A percentile compares a stretch with the other conserved stretches of the same genome.
Conservation (phyloP, 225 moss, liverwort and hornwort genomes). For the Lunularia cruciata region DNA sequence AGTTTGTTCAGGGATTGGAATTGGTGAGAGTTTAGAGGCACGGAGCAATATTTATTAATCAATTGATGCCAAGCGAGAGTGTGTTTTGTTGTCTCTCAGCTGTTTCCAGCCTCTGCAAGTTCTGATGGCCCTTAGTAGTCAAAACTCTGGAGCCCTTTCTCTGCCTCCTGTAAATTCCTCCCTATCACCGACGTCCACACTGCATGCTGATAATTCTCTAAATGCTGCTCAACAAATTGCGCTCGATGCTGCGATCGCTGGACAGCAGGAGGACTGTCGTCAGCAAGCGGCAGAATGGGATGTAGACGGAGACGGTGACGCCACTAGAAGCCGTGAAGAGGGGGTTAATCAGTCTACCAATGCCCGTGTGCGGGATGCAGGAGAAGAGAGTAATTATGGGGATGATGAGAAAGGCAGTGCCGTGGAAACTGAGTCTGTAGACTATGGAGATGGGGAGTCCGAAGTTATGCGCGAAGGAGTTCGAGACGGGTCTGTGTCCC, state of each 20-base stretch:
- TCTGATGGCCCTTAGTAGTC: constrained; percentile 9
- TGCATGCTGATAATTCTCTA: background rate
- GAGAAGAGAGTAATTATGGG: constrained; percentile 5
- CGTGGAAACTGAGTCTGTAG: background rate
- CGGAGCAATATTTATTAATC: background rate
- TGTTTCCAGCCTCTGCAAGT: background rate
- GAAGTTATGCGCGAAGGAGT: background rate
- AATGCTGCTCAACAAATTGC: constrained; percentile 8
- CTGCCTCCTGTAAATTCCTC: background rate
- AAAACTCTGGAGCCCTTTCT: background rate
- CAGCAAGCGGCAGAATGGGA: constrained; percentile 3
- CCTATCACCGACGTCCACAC: background rate
- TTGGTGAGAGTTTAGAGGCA: background rate
- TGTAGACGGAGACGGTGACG: background rate
- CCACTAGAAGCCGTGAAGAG: background rate
- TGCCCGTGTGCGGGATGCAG: constrained; percentile 1
- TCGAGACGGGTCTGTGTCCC: constrained; percentile 15
- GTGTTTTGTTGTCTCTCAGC: background rate
- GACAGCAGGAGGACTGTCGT: background rate
- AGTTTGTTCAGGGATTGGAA: background rate
- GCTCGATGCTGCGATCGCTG: background rate
- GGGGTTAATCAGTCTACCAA: background rate
- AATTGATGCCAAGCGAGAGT: background rate
- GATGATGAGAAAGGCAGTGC: constrained; percentile 17
- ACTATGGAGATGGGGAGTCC: background rate